A percentile compares a stretch with the other conserved stretches of the same genome.
Evolutionary conservation across 2,329 filamentous ascomycete species (phyloP).

Genomic region (Stenocarpella maydis): DNA sequence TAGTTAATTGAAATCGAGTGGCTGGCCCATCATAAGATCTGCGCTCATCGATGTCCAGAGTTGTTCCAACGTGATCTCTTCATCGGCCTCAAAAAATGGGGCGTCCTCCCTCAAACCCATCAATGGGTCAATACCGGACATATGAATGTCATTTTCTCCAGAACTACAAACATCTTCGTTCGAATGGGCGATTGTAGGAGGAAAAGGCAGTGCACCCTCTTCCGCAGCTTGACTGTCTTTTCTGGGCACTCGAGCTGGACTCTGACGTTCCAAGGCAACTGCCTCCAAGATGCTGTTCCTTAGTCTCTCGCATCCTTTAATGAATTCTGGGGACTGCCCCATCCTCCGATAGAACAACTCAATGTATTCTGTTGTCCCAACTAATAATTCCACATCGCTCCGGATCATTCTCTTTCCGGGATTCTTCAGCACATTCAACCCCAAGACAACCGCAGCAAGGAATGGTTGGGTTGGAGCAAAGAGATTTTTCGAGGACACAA

Average conservation of each 20-base stretch:
- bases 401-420: not conserved
- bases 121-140: constrained; percentile 9
- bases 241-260: not conserved
- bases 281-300: constrained; percentile 1
- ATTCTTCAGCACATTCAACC: constrained; percentile 4
- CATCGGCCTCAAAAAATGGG: not conserved
- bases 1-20: not conserved
- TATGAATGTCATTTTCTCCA: not conserved
- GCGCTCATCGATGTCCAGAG: constrained; percentile 11
- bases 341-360: not conserved
- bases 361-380: constrained; percentile 7
- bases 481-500: constrained; percentile 23
- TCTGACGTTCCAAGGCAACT: not conserved
- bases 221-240: not conserved
- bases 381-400: not conserved
- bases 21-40: constrained; percentile 5
- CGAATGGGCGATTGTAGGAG: not conserved
- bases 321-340: constrained; percentile 7
- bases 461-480: constrained; percentile 7
- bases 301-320: not conserved
- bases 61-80: constrained; percentile 7
- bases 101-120: not conserved
- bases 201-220: not conserved
- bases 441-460: constrained; percentile 8
- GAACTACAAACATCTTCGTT: not conserved